These are phyloP conservation scores for Dryas octopetala DNA, from an alignment of 306 rosid species.

Conservation along the genomic window DNA sequence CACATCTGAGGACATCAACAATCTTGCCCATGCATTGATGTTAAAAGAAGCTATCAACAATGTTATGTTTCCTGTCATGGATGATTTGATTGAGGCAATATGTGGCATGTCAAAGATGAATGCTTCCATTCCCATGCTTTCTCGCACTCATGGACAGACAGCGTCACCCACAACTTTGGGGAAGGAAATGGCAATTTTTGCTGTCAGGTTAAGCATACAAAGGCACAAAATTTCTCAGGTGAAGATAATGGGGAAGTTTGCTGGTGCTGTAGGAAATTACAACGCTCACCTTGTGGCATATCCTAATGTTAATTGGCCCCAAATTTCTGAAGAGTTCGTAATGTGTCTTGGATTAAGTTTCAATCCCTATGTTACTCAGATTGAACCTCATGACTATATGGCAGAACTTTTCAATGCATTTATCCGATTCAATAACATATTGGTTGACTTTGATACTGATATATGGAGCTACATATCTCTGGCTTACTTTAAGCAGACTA, in stretches of 20 bases:
- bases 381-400: slow-evolving; percentile 91
- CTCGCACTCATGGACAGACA: slow-evolving; percentile 95
- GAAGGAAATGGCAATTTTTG: slow-evolving; percentile 89
- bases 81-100: slow-evolving; percentile 53
- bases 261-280: slow-evolving; percentile 94
- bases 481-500: slow-evolving; percentile 83
- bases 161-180: slow-evolving; percentile 95
- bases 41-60: slow-evolving; percentile 61
- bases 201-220: slow-evolving; percentile 72
- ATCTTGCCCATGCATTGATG: slow-evolving; percentile 88
- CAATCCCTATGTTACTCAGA: slow-evolving; percentile 84
- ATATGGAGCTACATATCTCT: slow-evolving; percentile 81
- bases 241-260: slow-evolving; percentile 80
- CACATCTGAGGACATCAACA: slow-evolving; percentile 91
- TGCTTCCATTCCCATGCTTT: slow-evolving; percentile 73
- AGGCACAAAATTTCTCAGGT: slow-evolving; percentile 62
- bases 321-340: slow-evolving; percentile 57
- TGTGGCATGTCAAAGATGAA: slow-evolving; percentile 58
- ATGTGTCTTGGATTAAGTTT: slow-evolving; percentile 71
- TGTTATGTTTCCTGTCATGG: slow-evolving; percentile 68
- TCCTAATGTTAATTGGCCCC: slow-evolving; percentile 71
- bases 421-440: slow-evolving; percentile 24
- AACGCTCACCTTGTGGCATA: slow-evolving; percentile 85
- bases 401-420: slow-evolving; percentile 39
- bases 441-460: slow-evolving; percentile 70